These are phyloP conservation scores for Ogataea methanolica DNA, from an alignment of 805 yeast genomes.

Conservation along the genomic window DNA sequence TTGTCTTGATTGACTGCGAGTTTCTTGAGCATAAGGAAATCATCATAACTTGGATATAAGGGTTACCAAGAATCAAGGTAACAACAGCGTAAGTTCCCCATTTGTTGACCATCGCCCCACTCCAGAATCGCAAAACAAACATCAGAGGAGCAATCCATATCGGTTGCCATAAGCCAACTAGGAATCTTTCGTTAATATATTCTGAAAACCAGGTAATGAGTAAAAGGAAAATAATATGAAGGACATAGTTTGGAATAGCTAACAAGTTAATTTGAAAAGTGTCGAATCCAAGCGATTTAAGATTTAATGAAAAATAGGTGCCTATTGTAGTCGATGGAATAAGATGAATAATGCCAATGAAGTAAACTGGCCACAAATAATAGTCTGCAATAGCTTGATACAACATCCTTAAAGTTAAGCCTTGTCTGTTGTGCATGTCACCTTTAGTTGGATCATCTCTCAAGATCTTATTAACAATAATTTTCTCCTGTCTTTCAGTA, in stretches of 20 bases:
- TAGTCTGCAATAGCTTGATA: slow-evolving; percentile 40
- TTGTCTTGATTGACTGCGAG: slow-evolving; percentile 55
- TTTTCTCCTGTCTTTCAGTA: slow-evolving; percentile 50
- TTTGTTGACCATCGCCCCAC: slow-evolving; percentile 20
- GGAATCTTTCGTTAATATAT: slow-evolving; percentile 24
- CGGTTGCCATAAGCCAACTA: slow-evolving; percentile 20
- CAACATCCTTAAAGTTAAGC: slow-evolving; percentile 38
- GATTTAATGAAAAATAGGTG: slow-evolving; percentile 43
- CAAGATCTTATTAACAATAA: slow-evolving; percentile 52
- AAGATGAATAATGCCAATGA: slow-evolving; percentile 39
- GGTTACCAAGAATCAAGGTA: slow-evolving; percentile 35
- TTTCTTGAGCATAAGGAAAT: slow-evolving; percentile 61
- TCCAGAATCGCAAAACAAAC: slow-evolving; percentile 26
- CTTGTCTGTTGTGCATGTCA: slow-evolving; percentile 59
- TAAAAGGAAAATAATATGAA: slow-evolving; percentile 34
- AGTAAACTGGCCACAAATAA: slow-evolving; percentile 52
- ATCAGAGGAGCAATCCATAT: slow-evolving; percentile 23
- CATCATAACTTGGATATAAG: slow-evolving; percentile 49
- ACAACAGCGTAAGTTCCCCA: slow-evolving; percentile 26
- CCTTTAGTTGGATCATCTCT: slow-evolving; percentile 64
- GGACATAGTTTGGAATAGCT: slow-evolving; percentile 44
- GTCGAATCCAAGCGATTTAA: slow-evolving; percentile 46
- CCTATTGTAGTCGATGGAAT: slow-evolving; percentile 33
- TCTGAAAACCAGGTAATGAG: slow-evolving; percentile 35
- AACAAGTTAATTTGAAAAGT: slow-evolving; percentile 49